Evolutionary conservation across 2,329 filamentous ascomycete genomes (phyloP).

Genomic region (Aspergillus versicolor): DNA sequence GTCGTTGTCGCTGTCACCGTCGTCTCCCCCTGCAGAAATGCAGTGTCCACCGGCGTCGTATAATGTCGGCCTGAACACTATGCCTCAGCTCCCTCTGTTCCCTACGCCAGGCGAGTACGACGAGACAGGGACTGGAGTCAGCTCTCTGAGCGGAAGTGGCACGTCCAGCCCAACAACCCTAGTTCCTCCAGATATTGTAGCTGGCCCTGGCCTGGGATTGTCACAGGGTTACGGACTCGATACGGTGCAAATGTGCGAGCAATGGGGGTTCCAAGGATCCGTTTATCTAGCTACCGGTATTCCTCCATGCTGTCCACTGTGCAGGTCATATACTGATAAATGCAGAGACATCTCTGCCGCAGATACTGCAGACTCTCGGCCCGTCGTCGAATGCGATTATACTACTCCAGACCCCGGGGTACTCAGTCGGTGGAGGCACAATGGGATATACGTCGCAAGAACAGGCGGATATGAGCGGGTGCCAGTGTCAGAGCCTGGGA

Average conservation of each 20-base stretch:
- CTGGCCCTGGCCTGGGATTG: not conserved
- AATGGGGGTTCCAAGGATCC: conserved; percentile 8
- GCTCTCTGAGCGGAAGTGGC: not conserved
- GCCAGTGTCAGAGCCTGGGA: conserved; percentile 3
- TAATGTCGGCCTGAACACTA: not conserved
- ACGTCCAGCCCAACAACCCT: not conserved
- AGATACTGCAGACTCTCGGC: conserved; percentile 19
- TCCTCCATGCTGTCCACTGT: not conserved
- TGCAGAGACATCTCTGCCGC: conserved; percentile 19
- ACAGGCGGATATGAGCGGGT: not conserved
- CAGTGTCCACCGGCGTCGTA: conserved; percentile 5
- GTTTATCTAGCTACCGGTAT: conserved; percentile 9
- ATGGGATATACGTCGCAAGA: not conserved
- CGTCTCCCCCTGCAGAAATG: conserved; percentile 2
- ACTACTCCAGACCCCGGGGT: conserved; percentile 10
- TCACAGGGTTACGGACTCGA: not conserved
- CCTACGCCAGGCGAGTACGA: not conserved
- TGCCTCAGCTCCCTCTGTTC: not conserved
- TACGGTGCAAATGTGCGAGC: conserved; percentile 7
- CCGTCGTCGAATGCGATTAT: conserved; percentile 18
- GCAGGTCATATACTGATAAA: not conserved
- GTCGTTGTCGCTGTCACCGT: not conserved
- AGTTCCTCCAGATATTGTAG: not conserved
- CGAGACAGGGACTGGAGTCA: not conserved
- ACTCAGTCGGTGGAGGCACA: not conserved